phyloP scores from a whole-genome alignment of 176 grass and related monocot genomes.

The Rhynchospora breviuscula region DNA sequence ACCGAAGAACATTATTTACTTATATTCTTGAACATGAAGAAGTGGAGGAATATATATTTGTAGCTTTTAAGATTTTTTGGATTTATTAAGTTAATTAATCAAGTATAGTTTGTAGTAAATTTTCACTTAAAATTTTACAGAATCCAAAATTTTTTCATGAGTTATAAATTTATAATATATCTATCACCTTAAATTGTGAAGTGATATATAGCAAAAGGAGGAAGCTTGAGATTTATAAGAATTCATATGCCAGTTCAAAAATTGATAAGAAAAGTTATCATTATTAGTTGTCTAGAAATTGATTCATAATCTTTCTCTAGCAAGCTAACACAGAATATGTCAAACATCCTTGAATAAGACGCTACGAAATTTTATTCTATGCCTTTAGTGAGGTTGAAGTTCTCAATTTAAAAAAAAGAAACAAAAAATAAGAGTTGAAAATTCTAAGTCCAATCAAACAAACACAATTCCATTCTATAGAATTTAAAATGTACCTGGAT shows the following conservation, averaged over 20 bases:
- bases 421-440: too few species aligned
- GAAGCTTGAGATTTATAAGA: neutral
- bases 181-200: too few species aligned
- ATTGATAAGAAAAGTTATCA: too few species aligned
- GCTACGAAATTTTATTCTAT: constrained; percentile 9
- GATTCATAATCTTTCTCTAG: neutral
- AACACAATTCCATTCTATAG: neutral
- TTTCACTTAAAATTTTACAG: neutral
- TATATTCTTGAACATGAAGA: neutral
- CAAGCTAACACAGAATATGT: neutral
- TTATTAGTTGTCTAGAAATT: too few species aligned
- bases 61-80: neutral
- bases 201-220: neutral
- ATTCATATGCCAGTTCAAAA: too few species aligned
- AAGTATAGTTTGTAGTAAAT: neutral
- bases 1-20: neutral
- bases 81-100: neutral
- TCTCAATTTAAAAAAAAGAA: neutral
- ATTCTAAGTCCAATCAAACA: neutral
- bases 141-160: too few species aligned
- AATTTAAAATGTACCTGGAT: neutral
- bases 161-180: too few species aligned
- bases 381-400: neutral
- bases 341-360: constrained; percentile 12
- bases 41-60: neutral